Percentiles rank a stretch among this genome's conserved stretches.
phyloP scores from a whole-genome alignment of 176 grass and related monocot genomes.

The Eremochloa ophiuroides region DNA sequence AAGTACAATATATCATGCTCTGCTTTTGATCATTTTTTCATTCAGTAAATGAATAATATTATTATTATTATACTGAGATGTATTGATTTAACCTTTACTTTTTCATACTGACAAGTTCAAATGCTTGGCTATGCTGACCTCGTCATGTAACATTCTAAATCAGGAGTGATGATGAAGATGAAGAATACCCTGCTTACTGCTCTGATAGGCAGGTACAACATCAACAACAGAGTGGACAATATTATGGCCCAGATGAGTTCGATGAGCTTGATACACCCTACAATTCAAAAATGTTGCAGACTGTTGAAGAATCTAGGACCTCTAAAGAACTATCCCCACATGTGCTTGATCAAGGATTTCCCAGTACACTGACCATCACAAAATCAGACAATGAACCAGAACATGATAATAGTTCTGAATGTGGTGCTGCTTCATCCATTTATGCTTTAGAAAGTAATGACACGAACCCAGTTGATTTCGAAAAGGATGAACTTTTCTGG shows the following conservation, averaged over 20 bases:
- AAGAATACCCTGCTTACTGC: conserved; percentile 48
- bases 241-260: conserved; percentile 63
- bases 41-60: neutral
- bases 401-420: conserved; percentile 78
- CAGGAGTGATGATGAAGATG: conserved; percentile 87
- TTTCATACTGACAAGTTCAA: conserved; percentile 1
- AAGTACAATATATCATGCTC: neutral
- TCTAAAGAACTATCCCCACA: conserved; percentile 39
- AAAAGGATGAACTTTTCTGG: conserved; percentile 78
- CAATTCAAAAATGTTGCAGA: conserved; percentile 33
- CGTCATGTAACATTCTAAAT: conserved; percentile 15
- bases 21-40: neutral
- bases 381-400: conserved; percentile 84
- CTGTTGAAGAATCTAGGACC: conserved; percentile 44
- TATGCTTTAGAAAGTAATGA: conserved; percentile 67
- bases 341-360: conserved; percentile 32
- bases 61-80: neutral
- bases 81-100: conserved; percentile 5
- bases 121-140: neutral
- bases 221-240: conserved; percentile 48
- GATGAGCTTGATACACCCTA: conserved; percentile 38
- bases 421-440: conserved; percentile 71
- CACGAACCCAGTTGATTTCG: conserved; percentile 68
- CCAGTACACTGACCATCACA: conserved; percentile 12
- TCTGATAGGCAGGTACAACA: conserved; percentile 50